Evolutionary conservation across 164 flowering plant species (phyloP).

Genomic region (Aristolochia fimbriata): DNA sequence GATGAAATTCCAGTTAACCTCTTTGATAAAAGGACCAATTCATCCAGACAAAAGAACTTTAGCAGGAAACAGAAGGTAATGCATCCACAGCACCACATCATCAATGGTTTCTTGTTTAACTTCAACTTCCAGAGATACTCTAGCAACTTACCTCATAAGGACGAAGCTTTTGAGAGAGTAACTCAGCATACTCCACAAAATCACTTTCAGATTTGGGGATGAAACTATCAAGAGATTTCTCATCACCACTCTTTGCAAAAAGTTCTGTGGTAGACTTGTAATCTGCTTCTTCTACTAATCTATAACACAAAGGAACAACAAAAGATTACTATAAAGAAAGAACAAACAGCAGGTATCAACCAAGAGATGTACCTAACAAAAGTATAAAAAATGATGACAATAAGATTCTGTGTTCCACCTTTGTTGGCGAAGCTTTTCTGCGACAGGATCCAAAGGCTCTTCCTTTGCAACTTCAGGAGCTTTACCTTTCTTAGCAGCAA

Average conservation of each 20-base stretch:
- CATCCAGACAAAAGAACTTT: not conserved
- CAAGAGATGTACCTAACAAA: not conserved
- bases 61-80: not conserved
- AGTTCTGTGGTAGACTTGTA: conserved; percentile 69
- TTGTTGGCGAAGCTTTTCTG: conserved; percentile 92
- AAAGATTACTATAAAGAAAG: not conserved
- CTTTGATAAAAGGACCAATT: too few relatives aligned
- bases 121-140: not conserved
- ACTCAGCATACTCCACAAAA: conserved; percentile 84
- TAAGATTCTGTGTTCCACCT: conserved; percentile 28
- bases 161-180: conserved; percentile 62
- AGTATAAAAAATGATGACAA: not conserved
- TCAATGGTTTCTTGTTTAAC: not conserved
- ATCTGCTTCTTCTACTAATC: conserved; percentile 96
- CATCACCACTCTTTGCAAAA: conserved; percentile 59
- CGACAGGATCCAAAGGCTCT: conserved; percentile 61
- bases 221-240: conserved; percentile 67
- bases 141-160: conserved; percentile 55
- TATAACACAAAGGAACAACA: conserved; percentile 14
- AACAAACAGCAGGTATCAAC: not conserved
- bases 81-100: not conserved
- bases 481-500: conserved; percentile 21
- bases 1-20: too few relatives aligned
- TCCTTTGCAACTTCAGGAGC: conserved; percentile 41
- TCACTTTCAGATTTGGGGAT: conserved; percentile 91